Evolutionary conservation across 1,139 yeast species (phyloP).

Genomic region (Suhomyces taliae): DNA sequence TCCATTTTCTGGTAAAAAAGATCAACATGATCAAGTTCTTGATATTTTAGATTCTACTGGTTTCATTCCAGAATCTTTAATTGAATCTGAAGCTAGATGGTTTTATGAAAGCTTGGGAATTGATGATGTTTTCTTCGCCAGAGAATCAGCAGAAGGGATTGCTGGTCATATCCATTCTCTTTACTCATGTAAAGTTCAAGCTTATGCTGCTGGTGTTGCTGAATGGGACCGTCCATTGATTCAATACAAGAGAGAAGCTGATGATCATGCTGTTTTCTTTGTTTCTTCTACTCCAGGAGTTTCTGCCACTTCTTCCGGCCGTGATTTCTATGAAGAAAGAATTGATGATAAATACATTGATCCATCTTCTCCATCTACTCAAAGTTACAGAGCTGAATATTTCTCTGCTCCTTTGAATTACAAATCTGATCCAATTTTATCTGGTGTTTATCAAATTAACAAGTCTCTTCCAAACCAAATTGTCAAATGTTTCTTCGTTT

Average conservation of each 20-base stretch:
- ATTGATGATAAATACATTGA: conserved; percentile 83
- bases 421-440: conserved; percentile 46
- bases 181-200: conserved; percentile 91
- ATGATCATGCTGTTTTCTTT: conserved; percentile 89
- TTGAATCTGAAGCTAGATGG: conserved; percentile 87
- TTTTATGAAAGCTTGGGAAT: conserved; percentile 86
- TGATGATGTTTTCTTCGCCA: conserved; percentile 88
- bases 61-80: conserved; percentile 81
- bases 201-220: conserved; percentile 47
- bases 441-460: conserved; percentile 42
- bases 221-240: conserved; percentile 49
- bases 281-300: conserved; percentile 58
- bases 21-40: conserved; percentile 78
- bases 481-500: conserved; percentile 82
- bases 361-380: conserved; percentile 42
- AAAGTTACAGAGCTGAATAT: conserved; percentile 74
- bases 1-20: conserved; percentile 78
- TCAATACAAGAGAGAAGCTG: conserved; percentile 72
- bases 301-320: conserved; percentile 31
- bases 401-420: conserved; percentile 69
- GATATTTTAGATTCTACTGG: conserved; percentile 82
- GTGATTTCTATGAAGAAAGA: conserved; percentile 56
- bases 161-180: conserved; percentile 83
- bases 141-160: conserved; percentile 77
- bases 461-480: conserved; percentile 44